A percentile compares a stretch with the other conserved stretches of the same genome.
Conservation (phyloP, 106 monocot species). For the Dendrobium officinale region DNA sequence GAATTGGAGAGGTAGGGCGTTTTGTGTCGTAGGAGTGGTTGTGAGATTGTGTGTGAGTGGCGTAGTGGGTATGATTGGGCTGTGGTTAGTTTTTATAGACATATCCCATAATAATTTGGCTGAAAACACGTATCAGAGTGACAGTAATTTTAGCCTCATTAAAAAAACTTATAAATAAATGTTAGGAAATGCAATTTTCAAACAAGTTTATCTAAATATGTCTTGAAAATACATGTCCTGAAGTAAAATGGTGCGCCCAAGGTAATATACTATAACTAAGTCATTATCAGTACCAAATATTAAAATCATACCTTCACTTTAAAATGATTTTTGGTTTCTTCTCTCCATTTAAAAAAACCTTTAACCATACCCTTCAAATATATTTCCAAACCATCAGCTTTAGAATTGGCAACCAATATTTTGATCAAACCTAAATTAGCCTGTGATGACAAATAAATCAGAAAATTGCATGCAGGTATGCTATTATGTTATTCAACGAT, state of each 20-base stretch:
- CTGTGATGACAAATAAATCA: constrained; percentile 18
- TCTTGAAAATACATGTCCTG: not conserved
- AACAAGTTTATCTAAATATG: not conserved
- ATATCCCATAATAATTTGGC: too few species aligned
- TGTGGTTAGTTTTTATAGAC: too few species aligned
- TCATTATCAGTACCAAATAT: not conserved
- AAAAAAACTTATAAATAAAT: not conserved
- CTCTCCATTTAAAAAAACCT: constrained; percentile 79
- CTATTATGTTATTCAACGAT: too few species aligned
- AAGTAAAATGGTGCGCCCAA: not conserved
- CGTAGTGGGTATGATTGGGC: too few species aligned
- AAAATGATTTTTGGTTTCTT: constrained; percentile 78
- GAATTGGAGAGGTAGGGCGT: too few species aligned
- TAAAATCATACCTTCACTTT: constrained; percentile 65
- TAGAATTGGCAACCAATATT: constrained; percentile 81
- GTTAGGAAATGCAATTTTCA: not conserved
- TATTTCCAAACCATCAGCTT: constrained; percentile 50
- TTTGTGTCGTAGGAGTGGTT: too few species aligned
- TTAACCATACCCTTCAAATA: constrained; percentile 71
- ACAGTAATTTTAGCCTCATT: too few species aligned
- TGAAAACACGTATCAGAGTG: too few species aligned
- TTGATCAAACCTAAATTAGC: constrained; percentile 91
- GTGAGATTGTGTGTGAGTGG: too few species aligned
- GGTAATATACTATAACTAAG: not conserved
- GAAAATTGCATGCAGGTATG: too few species aligned